Percentiles rank a stretch among this genome's conserved stretches.
Conservation (phyloP, 768 basidiomycete genomes). For the Sutorius australiensis region DNA sequence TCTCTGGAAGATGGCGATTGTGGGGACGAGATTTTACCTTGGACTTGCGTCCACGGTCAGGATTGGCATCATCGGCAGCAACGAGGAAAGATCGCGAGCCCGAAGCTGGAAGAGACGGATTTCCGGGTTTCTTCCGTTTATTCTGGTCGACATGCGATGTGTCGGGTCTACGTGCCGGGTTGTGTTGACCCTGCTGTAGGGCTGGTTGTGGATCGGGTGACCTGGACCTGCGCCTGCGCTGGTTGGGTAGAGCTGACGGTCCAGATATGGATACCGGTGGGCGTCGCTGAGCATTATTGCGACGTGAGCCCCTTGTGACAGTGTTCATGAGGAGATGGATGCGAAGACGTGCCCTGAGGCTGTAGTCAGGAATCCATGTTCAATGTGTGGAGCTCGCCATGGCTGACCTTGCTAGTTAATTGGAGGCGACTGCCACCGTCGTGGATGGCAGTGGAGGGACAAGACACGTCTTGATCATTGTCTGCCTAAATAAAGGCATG, state of each 20-base stretch:
- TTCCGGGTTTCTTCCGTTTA: constrained; percentile 31
- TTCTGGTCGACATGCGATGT: constrained; percentile 18
- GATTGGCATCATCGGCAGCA: constrained; percentile 24
- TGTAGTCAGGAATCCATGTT: background rate
- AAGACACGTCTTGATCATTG: constrained; percentile 1
- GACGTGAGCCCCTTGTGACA: constrained; percentile 24
- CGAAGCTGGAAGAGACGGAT: constrained; percentile 11
- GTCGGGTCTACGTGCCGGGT: constrained; percentile 19
- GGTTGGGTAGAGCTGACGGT: constrained; percentile 13
- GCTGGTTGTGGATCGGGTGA: constrained; percentile 30
- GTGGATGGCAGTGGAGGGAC: constrained; percentile 8
- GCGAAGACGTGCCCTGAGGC: background rate
- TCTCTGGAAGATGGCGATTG: constrained; percentile 22
- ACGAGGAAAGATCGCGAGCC: constrained; percentile 26
- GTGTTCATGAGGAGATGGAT: constrained; percentile 19
- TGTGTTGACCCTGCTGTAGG: constrained; percentile 15
- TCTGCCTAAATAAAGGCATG: constrained; percentile 9
- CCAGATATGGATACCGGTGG: constrained; percentile 14
- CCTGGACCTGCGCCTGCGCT: constrained; percentile 33
- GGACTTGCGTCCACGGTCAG: constrained; percentile 33
- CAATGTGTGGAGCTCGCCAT: background rate
- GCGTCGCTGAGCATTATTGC: constrained; percentile 25
- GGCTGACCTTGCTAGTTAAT: constrained; percentile 7
- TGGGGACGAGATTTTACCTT: constrained; percentile 28
- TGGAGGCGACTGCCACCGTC: background rate